Base-by-base conservation (phyloP, 345 rosid species). In the Lagerstroemia speciosa region DNA sequence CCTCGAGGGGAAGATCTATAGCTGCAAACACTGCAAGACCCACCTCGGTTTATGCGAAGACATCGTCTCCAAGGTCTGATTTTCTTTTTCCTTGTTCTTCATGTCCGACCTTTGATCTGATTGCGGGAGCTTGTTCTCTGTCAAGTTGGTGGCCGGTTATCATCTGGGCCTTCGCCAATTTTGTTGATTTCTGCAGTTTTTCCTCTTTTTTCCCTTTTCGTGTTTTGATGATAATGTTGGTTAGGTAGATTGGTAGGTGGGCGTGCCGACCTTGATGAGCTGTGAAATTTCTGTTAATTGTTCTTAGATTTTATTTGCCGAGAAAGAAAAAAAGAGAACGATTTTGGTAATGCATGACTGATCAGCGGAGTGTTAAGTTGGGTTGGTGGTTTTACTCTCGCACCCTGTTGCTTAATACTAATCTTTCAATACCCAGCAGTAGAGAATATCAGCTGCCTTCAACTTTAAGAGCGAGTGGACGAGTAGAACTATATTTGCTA, bases 21-120 rank as follows among this genome's bases (percentile, higher is more conserved):
- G 85, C 74, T 94, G 99, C 83, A 88, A 87, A 77, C 90, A 94
- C 88, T 94, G 99, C 79, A 83, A 78, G 79, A 89, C 96, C 75
- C 96, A 86, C 76, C 96, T 94, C 72, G 98, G 98, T 74, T 76
- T 87, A 10, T 76, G 12, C 32, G 89, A 89, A 40, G 89, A 94
- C 76, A 80, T 94, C 79, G 74, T 84, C 71, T 94, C 99, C 41
- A 94, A 80, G 98, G 99, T 89, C 48, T 58, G 61, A 77, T 78
- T 60, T 75, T 72, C 33, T 55, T 4, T 48, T 32, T 16, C 38
- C 46, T 55, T 50, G 65, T 34, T 17, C 58, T 2, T 67, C 68
- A 53, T 53, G 30, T 40, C 8, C 8, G 38, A 41, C n/a, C 53
- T 48, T 48, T 57, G 63, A 58, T 58, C 63, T 58, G 63, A 58